Evolutionary conservation across 495 filamentous ascomycete genomes (phyloP), one percentile per base, ranked within the genome.

Genomic region (Penicillium nucicola): DNA sequence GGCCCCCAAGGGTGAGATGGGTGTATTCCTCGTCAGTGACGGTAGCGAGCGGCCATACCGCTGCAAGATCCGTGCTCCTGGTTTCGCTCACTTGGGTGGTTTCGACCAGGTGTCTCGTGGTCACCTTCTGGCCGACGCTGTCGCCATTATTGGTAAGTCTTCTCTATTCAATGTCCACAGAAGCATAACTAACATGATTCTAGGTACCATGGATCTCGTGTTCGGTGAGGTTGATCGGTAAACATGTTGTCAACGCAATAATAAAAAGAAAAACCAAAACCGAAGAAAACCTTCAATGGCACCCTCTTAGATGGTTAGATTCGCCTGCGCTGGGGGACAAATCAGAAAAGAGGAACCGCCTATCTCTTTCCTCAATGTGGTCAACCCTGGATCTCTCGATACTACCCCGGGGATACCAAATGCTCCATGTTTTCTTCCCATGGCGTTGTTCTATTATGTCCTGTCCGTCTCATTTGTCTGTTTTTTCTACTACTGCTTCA

Each of bases 1-100:
- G 77, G 93, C 93, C 17, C 93, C 93, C 47, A 99, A 99, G 84
- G 93, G 93, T 62, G 93, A 99, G 77, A 99, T 99, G 93, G 93
- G 85, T 65, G 93, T 99, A 28, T 99, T 85, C 68, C 73, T 99
- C n/a, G 95, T 99, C 53, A 90, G 85, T 67, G 93, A 99, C 67
- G 93, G 93, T 43, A 93, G 82, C 62, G 93, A 99, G 80, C 77
- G 93, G 53, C 93, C 93, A 34, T 99, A 99, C 76, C 81, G 95
- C 59, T 96, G 95, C 73, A 95, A 97, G 79, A 96, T 99, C 61
- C 83, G 93, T 57, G 92, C 95, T 31, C 93, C 93, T 32, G 93
- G 93, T 46, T 99, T 99, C 61, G 95, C 93, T 39, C 93, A 99
- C 80, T 74, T 99, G 66, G 83, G 83, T 55, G 89, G 89, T 50